phyloP scores from a whole-genome alignment of 345 rosid genomes.

The Lepidium sativum region DNA sequence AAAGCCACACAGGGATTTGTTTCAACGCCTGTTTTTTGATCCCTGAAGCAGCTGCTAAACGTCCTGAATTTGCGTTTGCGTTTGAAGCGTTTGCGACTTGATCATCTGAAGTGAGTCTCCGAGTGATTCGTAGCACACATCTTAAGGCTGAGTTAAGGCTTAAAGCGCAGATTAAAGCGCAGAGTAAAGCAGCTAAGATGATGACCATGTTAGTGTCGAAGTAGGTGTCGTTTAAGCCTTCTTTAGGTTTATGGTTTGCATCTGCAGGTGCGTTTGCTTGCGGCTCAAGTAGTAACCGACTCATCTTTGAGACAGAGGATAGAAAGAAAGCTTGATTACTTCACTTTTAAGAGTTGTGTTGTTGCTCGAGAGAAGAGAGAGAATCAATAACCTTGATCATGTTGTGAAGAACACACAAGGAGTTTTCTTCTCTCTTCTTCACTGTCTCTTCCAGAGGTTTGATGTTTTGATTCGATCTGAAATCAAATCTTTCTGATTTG shows the following conservation, averaged over 20 bases:
- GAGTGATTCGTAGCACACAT: conserved; percentile 48
- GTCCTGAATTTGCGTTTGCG: conserved; percentile 19
- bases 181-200: conserved; percentile 57
- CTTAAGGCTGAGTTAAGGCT: conserved; percentile 58
- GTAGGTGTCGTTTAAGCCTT: conserved; percentile 22
- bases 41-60: conserved; percentile 35
- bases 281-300: conserved; percentile 13
- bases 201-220: conserved; percentile 77
- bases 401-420: not conserved
- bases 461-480: not conserved
- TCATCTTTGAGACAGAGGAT: conserved; percentile 16
- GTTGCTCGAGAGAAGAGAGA: not conserved
- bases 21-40: conserved; percentile 47
- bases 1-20: conserved; percentile 44
- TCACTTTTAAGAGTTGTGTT: conserved; percentile 10
- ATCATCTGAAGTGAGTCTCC: conserved; percentile 31
- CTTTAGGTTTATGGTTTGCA: conserved; percentile 13
- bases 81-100: conserved; percentile 21
- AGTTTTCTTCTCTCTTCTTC: not conserved
- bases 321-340: not conserved
- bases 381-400: not conserved
- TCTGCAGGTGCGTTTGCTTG: conserved; percentile 11
- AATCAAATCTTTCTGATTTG: conserved; percentile 1
- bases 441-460: not conserved
- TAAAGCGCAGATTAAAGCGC: conserved; percentile 58